A percentile compares a stretch with the other conserved stretches of the same genome.
Conservation (phyloP, 2,329 filamentous ascomycete species). For the Xylariaceae sp. region DNA sequence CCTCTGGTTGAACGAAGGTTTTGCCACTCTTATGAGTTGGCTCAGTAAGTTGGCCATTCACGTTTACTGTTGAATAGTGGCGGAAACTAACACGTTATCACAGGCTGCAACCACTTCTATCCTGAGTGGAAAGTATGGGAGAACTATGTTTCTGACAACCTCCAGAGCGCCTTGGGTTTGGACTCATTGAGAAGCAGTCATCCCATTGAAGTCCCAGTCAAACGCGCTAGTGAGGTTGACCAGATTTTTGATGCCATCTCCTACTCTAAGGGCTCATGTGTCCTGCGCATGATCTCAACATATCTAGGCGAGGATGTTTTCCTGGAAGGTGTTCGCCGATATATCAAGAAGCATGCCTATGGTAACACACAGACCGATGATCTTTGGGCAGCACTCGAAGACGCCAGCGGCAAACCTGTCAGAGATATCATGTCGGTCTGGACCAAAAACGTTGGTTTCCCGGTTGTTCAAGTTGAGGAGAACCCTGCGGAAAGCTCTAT, state of each 20-base stretch:
- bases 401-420: slow-evolving; percentile 87
- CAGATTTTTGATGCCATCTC: slow-evolving; percentile 98
- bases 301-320: slow-evolving; percentile 90
- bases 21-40: slow-evolving; percentile 90
- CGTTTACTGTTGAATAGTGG: not conserved
- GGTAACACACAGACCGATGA: slow-evolving; percentile 89
- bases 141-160: slow-evolving; percentile 85
- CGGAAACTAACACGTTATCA: slow-evolving; percentile 47
- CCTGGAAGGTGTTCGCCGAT: slow-evolving; percentile 83
- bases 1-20: slow-evolving; percentile 91
- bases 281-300: slow-evolving; percentile 94
- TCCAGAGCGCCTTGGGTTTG: slow-evolving; percentile 79
- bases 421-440: slow-evolving; percentile 89
- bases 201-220: slow-evolving; percentile 93
- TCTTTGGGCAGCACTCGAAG: slow-evolving; percentile 80
- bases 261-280: slow-evolving; percentile 93
- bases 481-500: slow-evolving; percentile 66
- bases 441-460: slow-evolving; percentile 95
- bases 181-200: slow-evolving; percentile 93
- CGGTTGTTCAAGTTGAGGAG: slow-evolving; percentile 82
- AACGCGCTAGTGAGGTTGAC: slow-evolving; percentile 92
- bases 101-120: slow-evolving; percentile 82
- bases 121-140: slow-evolving; percentile 99
- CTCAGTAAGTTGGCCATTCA: slow-evolving; percentile 30
- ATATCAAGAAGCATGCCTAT: slow-evolving; percentile 95